Percentiles rank a stretch among this genome's conserved stretches.
These are phyloP conservation scores for Aspergillus leporis DNA, from an alignment of 495 filamentous ascomycete genomes.

Conservation along the genomic window DNA sequence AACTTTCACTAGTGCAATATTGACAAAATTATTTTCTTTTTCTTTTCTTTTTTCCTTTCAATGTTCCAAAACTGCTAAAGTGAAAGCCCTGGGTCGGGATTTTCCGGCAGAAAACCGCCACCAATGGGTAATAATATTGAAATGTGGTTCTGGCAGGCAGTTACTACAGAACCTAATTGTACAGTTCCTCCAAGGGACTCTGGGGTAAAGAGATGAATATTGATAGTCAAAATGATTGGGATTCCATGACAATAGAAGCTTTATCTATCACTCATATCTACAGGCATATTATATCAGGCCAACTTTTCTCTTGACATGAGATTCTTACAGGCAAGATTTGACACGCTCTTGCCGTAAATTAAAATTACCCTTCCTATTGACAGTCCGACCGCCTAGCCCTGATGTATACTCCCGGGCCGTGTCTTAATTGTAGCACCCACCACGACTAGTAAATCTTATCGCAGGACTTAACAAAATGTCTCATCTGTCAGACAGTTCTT, in stretches of 20 bases:
- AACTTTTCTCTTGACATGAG: neutral
- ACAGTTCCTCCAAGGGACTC: neutral
- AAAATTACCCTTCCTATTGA: too few species aligned
- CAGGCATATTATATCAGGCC: too few species aligned
- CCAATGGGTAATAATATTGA: neutral
- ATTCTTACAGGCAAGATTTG: neutral
- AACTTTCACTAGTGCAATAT: constrained; percentile 1
- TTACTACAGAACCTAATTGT: neutral
- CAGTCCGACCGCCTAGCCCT: too few species aligned
- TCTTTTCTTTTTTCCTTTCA: constrained; percentile 2
- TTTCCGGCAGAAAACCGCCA: constrained; percentile 22
- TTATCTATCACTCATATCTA: neutral
- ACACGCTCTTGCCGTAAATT: too few species aligned
- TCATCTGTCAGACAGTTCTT: neutral
- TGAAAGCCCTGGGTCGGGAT: constrained; percentile 18
- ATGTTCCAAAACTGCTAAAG: neutral
- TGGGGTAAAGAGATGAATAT: neutral
- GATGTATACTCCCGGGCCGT: too few species aligned
- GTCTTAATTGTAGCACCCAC: neutral
- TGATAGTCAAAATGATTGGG: neutral
- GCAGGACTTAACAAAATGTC: too few species aligned
- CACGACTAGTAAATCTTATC: too few species aligned
- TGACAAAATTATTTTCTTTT: constrained; percentile 2
- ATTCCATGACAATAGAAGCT: neutral
- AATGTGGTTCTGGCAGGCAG: neutral